Evolutionary conservation across 2,329 filamentous ascomycete genomes (phyloP), one percentile per base, ranked within the genome.

Genomic region (Colletotrichum sublineola): DNA sequence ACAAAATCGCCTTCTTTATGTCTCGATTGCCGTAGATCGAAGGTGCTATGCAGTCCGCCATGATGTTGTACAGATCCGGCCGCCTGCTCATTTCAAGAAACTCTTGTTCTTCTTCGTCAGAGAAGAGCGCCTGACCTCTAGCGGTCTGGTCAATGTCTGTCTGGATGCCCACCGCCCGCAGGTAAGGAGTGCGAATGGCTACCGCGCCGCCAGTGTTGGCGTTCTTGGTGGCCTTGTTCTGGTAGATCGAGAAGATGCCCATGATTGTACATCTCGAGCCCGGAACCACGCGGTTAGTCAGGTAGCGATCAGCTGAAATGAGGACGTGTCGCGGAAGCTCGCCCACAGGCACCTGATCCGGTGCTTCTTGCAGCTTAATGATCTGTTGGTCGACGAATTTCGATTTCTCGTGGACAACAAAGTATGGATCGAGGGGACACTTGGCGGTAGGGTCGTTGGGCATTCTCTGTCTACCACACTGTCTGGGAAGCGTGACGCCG

Each of bases 181-280:
- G 87, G 79, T 99, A 99, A 0, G 96, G 96, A 60, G 97, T 98
- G 75, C 96, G 90, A 77, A 99, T 98, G 11, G 96, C 96, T 3
- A 98, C 95, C 1, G 96, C 96, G 2, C 92, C 92, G 64, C 91
- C 92, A 2, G 88, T 90, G 24, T 88, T 89, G 5, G 90, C 90
- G 77, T 92, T 93, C 82, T 95, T 97, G 53, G 90, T 92, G 52
- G 92, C 93, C 82, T 98, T 98, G 77, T 92, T 93, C 81, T 98
- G 94, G 82, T 98, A 99, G 79, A 98, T 98, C 40, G 96, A 98
- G 85, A 98, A 99, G 44, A 99, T 94, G 29, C 96, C 96, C 90
- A 96, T 98, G 24, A 99, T 89, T 3, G 95, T 97, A 81, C 96
- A 99, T 80, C 96, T 89, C 63, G 96, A 97, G 40, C 96, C 96